A percentile compares a stretch with the other conserved stretches of the same genome.
These are phyloP conservation scores for Calonectria leucothoes DNA, from an alignment of 2,329 filamentous ascomycete genomes.

Conservation along the genomic window DNA sequence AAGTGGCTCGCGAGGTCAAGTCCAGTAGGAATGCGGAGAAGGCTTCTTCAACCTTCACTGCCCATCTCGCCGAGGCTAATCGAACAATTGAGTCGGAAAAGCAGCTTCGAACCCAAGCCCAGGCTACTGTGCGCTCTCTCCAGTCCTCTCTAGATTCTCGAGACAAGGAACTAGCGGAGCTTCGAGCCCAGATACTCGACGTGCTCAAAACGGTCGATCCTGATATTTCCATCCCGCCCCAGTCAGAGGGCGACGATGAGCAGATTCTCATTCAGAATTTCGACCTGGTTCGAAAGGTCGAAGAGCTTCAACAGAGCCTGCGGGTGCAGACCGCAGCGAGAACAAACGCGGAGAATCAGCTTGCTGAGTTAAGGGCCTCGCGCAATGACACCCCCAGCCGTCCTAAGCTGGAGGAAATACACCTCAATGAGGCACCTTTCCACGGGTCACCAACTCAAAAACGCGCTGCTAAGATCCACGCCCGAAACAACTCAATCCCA, in stretches of 20 bases:
- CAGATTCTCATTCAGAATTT: slow-evolving; percentile 80
- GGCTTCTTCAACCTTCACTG: slow-evolving; percentile 79
- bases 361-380: slow-evolving; percentile 80
- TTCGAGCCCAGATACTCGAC: slow-evolving; percentile 82
- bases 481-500: slow-evolving; percentile 75
- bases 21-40: slow-evolving; percentile 91
- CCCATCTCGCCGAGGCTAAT: slow-evolving; percentile 89
- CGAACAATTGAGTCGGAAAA: slow-evolving; percentile 91
- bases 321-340: slow-evolving; percentile 85
- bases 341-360: slow-evolving; percentile 83
- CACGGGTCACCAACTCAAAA: slow-evolving; percentile 81
- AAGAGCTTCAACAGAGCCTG: slow-evolving; percentile 89
- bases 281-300: slow-evolving; percentile 86
- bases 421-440: slow-evolving; percentile 81
- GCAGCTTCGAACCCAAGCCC: slow-evolving; percentile 85
- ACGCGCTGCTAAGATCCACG: slow-evolving; percentile 65
- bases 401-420: slow-evolving; percentile 86
- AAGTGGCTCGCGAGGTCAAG: slow-evolving; percentile 90
- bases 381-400: slow-evolving; percentile 79
- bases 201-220: slow-evolving; percentile 91
- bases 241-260: slow-evolving; percentile 69
- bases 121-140: slow-evolving; percentile 84
- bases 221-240: slow-evolving; percentile 72
- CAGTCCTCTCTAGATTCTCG: slow-evolving; percentile 83
- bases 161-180: slow-evolving; percentile 83